Conservation (phyloP, 176 grass and related monocot genomes). For the barley (Hordeum vulgare) region MorexV3_pseudomolecules_assembly NC_058522.1:503663225-503663724, state of each 20-base stretch:
- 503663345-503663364: conserved; percentile 3
- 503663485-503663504: background rate
- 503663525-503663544: background rate
- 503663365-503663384: background rate
- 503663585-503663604: background rate
- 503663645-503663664: conserved; percentile 21
- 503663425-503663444: too few species aligned
- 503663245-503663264: background rate
- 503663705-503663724: background rate
- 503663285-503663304: background rate
- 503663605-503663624: conserved; percentile 11
- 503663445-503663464: conserved; percentile 15
- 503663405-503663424: too few species aligned
- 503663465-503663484: background rate
- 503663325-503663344: background rate
- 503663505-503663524: conserved; percentile 23
- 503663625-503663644: background rate
- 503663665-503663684: background rate
- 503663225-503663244: background rate
- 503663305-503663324: background rate
- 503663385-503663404: background rate
- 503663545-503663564: conserved; percentile 2
- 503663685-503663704: conserved; percentile 11
- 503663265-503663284: background rate
- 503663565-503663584: background rate